These are phyloP conservation scores for Avena eriantha DNA, from an alignment of 176 grass and related monocot genomes.

Conservation along the genomic window DNA sequence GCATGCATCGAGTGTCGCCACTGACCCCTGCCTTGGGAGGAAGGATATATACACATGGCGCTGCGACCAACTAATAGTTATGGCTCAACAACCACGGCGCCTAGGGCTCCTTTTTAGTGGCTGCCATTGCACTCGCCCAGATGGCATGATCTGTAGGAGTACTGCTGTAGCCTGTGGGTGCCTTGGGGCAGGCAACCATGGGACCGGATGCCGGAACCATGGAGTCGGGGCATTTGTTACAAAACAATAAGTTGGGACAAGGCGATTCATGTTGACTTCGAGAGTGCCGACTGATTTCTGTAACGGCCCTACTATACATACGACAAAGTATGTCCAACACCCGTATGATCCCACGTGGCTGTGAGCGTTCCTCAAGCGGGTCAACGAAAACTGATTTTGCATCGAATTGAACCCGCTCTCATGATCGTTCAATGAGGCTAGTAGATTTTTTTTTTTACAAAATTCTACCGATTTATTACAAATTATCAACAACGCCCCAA, in stretches of 20 bases:
- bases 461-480: too few relatives aligned
- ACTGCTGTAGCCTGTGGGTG: neutral
- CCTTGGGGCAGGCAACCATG: constrained; percentile 31
- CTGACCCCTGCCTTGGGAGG: constrained; percentile 6
- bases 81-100: constrained; percentile 43
- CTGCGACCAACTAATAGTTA: constrained; percentile 30
- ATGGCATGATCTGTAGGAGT: neutral
- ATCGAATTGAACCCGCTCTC: too few relatives aligned
- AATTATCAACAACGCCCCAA: too few relatives aligned
- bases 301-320: too few relatives aligned
- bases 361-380: too few relatives aligned
- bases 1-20: neutral
- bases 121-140: neutral
- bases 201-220: neutral
- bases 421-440: too few relatives aligned
- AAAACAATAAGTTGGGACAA: neutral
- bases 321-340: too few relatives aligned
- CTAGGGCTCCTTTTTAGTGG: neutral
- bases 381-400: too few relatives aligned
- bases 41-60: constrained; percentile 1
- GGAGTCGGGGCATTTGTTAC: neutral
- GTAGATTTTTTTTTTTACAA: too few relatives aligned
- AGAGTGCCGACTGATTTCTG: neutral
- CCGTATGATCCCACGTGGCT: too few relatives aligned
- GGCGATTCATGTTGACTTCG: constrained; percentile 18